phyloP scores from a whole-genome alignment of 2,329 filamentous ascomycete species.

The Sporothrix sp. region DNA sequence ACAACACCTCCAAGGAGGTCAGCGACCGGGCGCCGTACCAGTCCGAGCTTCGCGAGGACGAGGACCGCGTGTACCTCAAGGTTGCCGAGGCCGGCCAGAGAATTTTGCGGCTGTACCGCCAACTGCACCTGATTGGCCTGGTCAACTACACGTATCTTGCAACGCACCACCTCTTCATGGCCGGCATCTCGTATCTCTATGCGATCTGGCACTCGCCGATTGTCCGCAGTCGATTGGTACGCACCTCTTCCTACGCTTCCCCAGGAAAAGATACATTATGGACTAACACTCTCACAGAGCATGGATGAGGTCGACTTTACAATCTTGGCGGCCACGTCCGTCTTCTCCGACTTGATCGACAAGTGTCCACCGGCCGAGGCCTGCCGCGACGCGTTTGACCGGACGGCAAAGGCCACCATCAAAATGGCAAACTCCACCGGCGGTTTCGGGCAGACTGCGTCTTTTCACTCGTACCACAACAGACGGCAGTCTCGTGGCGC shows the following conservation, averaged over 20 bases:
- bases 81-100: constrained; percentile 92
- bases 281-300: constrained; percentile 36
- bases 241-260: constrained; percentile 25
- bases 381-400: constrained; percentile 86
- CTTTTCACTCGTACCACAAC: constrained; percentile 8
- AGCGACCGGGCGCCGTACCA: constrained; percentile 53
- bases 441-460: constrained; percentile 52
- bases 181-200: constrained; percentile 90
- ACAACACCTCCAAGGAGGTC: constrained; percentile 54
- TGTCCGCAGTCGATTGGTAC: constrained; percentile 75
- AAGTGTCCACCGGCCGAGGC: constrained; percentile 94
- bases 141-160: constrained; percentile 96
- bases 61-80: constrained; percentile 86
- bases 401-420: constrained; percentile 90
- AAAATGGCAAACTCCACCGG: constrained; percentile 88
- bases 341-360: constrained; percentile 81
- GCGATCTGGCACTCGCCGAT: constrained; percentile 93
- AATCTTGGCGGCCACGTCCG: constrained; percentile 83
- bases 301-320: constrained; percentile 98
- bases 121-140: constrained; percentile 75
- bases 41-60: constrained; percentile 63
- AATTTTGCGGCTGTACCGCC: constrained; percentile 80
- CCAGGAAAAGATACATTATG: background rate
- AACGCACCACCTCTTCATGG: constrained; percentile 95
- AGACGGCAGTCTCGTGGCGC: constrained; percentile 21